phyloP scores from a whole-genome alignment of 192 early-diverging fungal genomes.

The Backusella psychrophila region DNA sequence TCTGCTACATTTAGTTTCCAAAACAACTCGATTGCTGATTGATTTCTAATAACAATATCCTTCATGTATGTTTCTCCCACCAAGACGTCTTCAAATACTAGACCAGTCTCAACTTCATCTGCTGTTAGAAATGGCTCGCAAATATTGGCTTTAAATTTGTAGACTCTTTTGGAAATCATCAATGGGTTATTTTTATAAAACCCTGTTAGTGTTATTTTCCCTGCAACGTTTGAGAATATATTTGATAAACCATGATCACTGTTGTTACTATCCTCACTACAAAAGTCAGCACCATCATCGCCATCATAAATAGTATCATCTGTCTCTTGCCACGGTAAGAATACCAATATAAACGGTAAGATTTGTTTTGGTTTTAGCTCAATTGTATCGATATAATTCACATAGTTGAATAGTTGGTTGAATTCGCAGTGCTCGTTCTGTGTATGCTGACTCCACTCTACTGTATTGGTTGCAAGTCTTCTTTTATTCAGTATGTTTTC shows the following conservation, averaged over 20 bases:
- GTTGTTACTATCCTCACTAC: neutral
- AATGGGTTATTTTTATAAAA: constrained; percentile 42
- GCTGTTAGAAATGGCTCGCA: constrained; percentile 89
- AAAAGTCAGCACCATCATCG: neutral
- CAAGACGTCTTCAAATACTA: constrained; percentile 93
- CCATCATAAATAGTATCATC: constrained; percentile 38
- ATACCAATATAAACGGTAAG: constrained; percentile 72
- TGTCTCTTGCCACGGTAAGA: constrained; percentile 55
- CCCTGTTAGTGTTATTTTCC: neutral
- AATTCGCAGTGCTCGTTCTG: constrained; percentile 57
- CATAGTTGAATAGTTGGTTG: constrained; percentile 93
- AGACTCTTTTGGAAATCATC: constrained; percentile 24
- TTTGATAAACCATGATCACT: neutral
- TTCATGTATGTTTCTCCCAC: constrained; percentile 85
- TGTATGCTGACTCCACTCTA: constrained; percentile 42
- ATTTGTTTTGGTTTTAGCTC: constrained; percentile 63
- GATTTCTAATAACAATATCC: constrained; percentile 85
- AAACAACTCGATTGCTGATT: constrained; percentile 86
- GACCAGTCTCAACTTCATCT: constrained; percentile 86
- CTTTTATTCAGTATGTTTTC: constrained; percentile 44
- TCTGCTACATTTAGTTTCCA: constrained; percentile 80
- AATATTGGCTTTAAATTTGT: constrained; percentile 73
- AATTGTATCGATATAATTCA: constrained; percentile 74
- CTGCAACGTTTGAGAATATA: neutral
- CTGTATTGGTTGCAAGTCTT: constrained; percentile 57